Evolutionary conservation across 495 filamentous ascomycete genomes (phyloP), one percentile per base, ranked within the genome.

Genomic region (Penicillium verhagenii): DNA sequence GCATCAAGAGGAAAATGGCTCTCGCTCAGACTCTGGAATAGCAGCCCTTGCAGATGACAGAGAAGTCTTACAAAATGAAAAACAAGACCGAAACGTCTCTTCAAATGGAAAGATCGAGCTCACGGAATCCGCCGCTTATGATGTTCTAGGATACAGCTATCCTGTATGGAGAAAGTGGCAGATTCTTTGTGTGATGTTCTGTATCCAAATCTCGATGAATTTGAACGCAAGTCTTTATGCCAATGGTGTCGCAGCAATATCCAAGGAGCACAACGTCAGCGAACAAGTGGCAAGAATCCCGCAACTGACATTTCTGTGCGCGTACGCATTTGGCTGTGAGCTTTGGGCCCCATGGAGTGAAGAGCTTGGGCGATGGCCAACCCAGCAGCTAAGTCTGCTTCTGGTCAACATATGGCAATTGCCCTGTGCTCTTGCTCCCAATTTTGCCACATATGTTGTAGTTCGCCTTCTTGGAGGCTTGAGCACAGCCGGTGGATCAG

Each of bases 271-370:
- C 67, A 29, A 69, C n/a, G 81, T 91, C 54, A 83, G 80, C 55
- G 71, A 73, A 31, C 85, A 89, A 60, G 80, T 79, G 0, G 88
- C 86, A 3, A 79, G 88, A 14, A 65, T 79, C 19, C 87, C 87
- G 21, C 84, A 87, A 29, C 83, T 85, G 64, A 78, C 85, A 54
- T 93, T 90, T 68, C 76, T 93, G 29, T 67, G 91, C 43, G 68
- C 80, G 4, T 92, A 92, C 64, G 87, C 86, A 18, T 90, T 93
- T 64, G 89, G 89, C 6, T 91, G 87, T 63, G 89, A 92, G 65
- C 73, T 93, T 2, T 93, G 88, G 88, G 89, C 89, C 0, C 89
- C 89, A 0, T 93, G 87, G 85, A 86, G 81, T 23, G 89, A 93
- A 60, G 89, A 93, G 59, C 76, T 87, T 50, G 89, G 89, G 9